Conservation (phyloP, 352 stramenopile species). For the Stramenopiles sp. region DNA sequence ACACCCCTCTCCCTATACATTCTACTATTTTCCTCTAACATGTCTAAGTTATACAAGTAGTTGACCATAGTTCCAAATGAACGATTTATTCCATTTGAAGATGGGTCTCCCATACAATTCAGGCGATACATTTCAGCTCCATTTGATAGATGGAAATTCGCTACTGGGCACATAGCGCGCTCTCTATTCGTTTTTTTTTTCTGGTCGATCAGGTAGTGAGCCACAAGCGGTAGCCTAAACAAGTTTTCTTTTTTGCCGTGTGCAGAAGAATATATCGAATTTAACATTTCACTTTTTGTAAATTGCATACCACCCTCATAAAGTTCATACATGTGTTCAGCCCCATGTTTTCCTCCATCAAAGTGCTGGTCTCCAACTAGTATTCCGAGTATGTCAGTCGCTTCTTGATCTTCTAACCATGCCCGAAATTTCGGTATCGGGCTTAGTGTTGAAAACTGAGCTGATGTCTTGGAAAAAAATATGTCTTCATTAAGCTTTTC, state of each 20-base stretch:
- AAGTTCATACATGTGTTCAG: background rate
- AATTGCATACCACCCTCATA: background rate
- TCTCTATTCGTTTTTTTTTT: background rate
- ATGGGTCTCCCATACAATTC: constrained; percentile 39
- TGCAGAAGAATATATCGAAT: background rate
- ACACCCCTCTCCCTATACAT: background rate
- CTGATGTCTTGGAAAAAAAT: background rate
- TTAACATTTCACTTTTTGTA: background rate
- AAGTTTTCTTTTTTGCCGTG: background rate
- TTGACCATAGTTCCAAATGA: constrained; percentile 50
- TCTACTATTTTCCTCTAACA: background rate
- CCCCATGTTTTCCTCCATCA: background rate
- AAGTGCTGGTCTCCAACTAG: background rate
- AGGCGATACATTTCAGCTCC: constrained; percentile 38
- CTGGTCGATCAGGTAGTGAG: background rate
- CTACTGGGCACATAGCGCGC: constrained; percentile 35
- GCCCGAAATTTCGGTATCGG: background rate
- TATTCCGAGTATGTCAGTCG: background rate
- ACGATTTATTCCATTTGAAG: constrained; percentile 30
- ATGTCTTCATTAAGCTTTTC: background rate
- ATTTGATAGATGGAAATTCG: constrained; percentile 48
- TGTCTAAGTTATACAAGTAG: constrained; percentile 33
- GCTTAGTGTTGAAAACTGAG: background rate
- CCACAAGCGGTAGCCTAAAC: background rate
- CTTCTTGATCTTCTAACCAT: background rate